Evolutionary conservation across 345 rosid species (phyloP).

Genomic region (Lagerstroemia speciosa): DNA sequence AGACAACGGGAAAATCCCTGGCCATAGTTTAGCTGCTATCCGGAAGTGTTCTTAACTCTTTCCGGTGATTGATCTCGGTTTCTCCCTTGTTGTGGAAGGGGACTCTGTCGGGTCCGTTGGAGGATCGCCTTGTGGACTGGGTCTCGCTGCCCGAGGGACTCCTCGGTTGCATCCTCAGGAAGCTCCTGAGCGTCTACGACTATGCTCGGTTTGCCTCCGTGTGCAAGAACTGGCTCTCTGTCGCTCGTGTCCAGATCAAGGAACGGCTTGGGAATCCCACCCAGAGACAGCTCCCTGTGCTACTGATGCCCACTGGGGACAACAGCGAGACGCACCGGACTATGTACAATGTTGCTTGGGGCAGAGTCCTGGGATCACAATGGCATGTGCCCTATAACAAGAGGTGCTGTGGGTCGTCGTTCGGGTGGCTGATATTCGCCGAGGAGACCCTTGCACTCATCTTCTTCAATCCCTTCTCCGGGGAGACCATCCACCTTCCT

Average conservation of each 20-base stretch:
- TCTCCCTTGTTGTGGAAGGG: too few relatives aligned
- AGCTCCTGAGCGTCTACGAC: too few relatives aligned
- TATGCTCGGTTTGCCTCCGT: too few relatives aligned
- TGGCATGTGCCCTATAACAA: not conserved
- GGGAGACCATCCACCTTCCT: not conserved
- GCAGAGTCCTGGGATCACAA: not conserved
- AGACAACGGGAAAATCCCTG: too few relatives aligned
- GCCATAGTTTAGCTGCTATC: too few relatives aligned
- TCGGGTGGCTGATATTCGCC: not conserved
- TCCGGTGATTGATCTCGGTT: too few relatives aligned
- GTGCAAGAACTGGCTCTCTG: not conserved
- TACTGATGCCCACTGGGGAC: not conserved
- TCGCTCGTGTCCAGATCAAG: not conserved
- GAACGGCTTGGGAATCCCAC: too few relatives aligned
- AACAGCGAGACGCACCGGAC: not conserved
- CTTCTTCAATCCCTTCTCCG: not conserved
- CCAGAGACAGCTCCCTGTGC: not conserved
- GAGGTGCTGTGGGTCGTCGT: not conserved
- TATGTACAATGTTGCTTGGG: not conserved
- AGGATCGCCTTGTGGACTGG: too few relatives aligned
- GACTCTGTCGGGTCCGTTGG: too few relatives aligned
- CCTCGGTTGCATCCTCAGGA: too few relatives aligned
- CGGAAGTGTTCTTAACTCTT: too few relatives aligned
- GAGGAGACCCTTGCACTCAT: not conserved
- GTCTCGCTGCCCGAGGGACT: too few relatives aligned